Conservation (phyloP, 2,329 filamentous ascomycete genomes). For the Lizonia empirigonia region DNA sequence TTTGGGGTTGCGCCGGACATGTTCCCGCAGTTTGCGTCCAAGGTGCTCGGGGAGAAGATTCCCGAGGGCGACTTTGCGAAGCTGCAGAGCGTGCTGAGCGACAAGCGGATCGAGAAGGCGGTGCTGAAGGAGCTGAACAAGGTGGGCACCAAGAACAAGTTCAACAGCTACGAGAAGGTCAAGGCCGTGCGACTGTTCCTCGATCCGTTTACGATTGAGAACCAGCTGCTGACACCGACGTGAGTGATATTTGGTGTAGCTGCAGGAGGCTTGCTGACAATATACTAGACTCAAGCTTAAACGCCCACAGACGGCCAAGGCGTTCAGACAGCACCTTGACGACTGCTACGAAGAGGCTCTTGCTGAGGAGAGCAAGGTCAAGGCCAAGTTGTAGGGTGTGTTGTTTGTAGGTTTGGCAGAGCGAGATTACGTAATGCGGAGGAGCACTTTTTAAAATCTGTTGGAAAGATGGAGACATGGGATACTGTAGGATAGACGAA, state of each 20-base stretch:
- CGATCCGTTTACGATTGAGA: slow-evolving; percentile 92
- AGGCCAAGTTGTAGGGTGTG: slow-evolving; percentile 54
- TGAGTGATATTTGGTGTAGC: slow-evolving; percentile 57
- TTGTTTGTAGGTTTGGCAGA: background rate
- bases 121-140: slow-evolving; percentile 79
- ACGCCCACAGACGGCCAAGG: slow-evolving; percentile 69
- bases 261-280: slow-evolving; percentile 19
- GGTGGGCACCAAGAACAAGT: slow-evolving; percentile 81
- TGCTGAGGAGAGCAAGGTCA: slow-evolving; percentile 49
- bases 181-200: slow-evolving; percentile 74
- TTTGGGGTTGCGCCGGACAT: slow-evolving; percentile 85
- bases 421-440: background rate
- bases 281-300: slow-evolving; percentile 69
- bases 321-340: slow-evolving; percentile 63
- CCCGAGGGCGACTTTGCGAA: slow-evolving; percentile 67
- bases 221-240: slow-evolving; percentile 87
- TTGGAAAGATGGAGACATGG: no score
- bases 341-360: slow-evolving; percentile 64
- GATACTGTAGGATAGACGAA: no score
- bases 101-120: slow-evolving; percentile 73
- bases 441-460: no score
- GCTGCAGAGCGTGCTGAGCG: slow-evolving; percentile 68
- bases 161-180: slow-evolving; percentile 89
- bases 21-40: slow-evolving; percentile 81
- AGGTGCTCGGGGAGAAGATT: slow-evolving; percentile 73